A percentile compares a stretch with the other conserved stretches of the same genome.
Evolutionary conservation across 1,284 basidiomycete species (phyloP).

Genomic region (Microbotryum lychnidis-dioicae): DNA sequence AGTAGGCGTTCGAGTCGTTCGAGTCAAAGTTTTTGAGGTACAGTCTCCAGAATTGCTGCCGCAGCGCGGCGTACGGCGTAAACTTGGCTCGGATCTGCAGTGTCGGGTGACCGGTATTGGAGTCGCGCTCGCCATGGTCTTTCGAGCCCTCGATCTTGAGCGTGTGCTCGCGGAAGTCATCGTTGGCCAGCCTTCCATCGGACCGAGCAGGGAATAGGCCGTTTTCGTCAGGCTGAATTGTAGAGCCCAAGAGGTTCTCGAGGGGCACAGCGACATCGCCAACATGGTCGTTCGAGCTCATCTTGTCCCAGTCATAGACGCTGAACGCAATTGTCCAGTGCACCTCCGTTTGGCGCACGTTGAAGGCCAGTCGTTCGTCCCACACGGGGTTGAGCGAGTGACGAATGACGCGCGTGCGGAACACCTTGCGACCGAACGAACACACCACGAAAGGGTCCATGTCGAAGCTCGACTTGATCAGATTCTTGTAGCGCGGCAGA

Average conservation of each 20-base stretch:
- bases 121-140: slow-evolving; percentile 8
- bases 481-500: slow-evolving; percentile 77
- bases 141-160: slow-evolving; percentile 12
- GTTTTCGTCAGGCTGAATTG: slow-evolving; percentile 60
- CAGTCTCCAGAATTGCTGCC: slow-evolving; percentile 69
- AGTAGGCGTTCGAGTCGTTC: slow-evolving; percentile 70
- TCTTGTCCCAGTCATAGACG: slow-evolving; percentile 90
- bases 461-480: slow-evolving; percentile 58
- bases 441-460: slow-evolving; percentile 97
- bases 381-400: slow-evolving; percentile 70
- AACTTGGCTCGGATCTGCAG: slow-evolving; percentile 66
- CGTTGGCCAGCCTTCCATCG: slow-evolving; percentile 43
- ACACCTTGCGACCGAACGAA: slow-evolving; percentile 94
- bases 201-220: slow-evolving; percentile 60
- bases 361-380: slow-evolving; percentile 94
- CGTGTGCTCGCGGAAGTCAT: slow-evolving; percentile 48
- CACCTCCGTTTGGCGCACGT: slow-evolving; percentile 80
- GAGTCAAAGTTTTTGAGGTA: slow-evolving; percentile 86
- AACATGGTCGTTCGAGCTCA: slow-evolving; percentile 68
- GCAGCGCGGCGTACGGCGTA: slow-evolving; percentile 65
- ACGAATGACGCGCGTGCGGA: slow-evolving; percentile 56
- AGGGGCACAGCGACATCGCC: slow-evolving; percentile 67
- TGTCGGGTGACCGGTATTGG: slow-evolving; percentile 35
- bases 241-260: slow-evolving; percentile 58
- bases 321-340: slow-evolving; percentile 56